Evolutionary conservation across 192 early-diverging fungal species (phyloP).

Genomic region (Pilaira anomala): DNA sequence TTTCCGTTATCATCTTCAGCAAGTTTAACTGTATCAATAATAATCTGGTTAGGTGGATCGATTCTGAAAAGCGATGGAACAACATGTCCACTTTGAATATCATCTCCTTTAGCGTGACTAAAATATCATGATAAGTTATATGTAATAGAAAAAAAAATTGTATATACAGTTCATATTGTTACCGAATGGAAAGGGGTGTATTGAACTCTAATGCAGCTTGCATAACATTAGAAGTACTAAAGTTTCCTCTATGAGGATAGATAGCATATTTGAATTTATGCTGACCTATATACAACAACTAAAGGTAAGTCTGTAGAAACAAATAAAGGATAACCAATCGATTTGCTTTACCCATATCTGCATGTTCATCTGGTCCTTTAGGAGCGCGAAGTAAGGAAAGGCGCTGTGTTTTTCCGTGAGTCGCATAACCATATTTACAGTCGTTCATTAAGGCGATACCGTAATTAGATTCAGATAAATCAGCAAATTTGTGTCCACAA

Average conservation of each 20-base stretch:
- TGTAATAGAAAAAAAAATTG: background rate
- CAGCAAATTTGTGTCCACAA: constrained; percentile 96
- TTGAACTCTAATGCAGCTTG: constrained; percentile 90
- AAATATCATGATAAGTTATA: background rate
- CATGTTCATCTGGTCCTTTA: constrained; percentile 72
- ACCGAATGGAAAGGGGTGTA: constrained; percentile 64
- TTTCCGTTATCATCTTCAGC: constrained; percentile 67
- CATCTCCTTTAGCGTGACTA: constrained; percentile 12
- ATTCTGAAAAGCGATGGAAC: constrained; percentile 35
- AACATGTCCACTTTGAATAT: background rate
- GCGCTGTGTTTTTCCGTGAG: constrained; percentile 76
- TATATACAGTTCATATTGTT: background rate
- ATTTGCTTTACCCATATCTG: constrained; percentile 55
- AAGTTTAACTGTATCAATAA: constrained; percentile 90
- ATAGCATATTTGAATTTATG: constrained; percentile 90
- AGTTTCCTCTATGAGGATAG: constrained; percentile 81
- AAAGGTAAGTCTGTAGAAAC: background rate
- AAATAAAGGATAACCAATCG: background rate
- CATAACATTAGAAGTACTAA: constrained; percentile 81
- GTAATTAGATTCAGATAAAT: constrained; percentile 91
- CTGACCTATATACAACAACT: constrained; percentile 54
- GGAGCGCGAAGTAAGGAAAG: constrained; percentile 85
- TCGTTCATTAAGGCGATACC: constrained; percentile 94
- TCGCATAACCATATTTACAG: constrained; percentile 95
- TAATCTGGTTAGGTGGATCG: constrained; percentile 56